These are phyloP conservation scores for Endoconidiophora polonica DNA, from an alignment of 2,329 filamentous ascomycete species.

Conservation along the genomic window DNA sequence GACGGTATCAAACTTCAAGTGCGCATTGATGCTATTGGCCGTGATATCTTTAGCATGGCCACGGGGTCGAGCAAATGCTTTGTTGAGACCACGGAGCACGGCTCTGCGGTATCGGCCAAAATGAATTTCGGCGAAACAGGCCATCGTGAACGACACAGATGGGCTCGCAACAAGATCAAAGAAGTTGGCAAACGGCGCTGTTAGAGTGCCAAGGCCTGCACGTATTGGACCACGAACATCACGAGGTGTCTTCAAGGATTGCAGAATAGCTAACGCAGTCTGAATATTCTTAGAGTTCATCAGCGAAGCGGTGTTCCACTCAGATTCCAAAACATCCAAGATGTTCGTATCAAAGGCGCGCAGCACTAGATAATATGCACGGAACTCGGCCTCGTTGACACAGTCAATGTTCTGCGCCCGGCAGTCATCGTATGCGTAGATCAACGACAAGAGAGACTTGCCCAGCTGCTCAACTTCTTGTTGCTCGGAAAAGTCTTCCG, in stretches of 20 bases:
- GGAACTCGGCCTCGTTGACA: slow-evolving; percentile 48
- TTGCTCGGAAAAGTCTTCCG: slow-evolving; percentile 46
- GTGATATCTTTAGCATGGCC: slow-evolving; percentile 44
- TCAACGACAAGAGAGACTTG: slow-evolving; percentile 47
- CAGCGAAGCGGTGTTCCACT: slow-evolving; percentile 40
- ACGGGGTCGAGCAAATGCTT: slow-evolving; percentile 37
- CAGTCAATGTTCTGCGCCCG: slow-evolving; percentile 39
- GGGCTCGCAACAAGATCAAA: slow-evolving; percentile 42
- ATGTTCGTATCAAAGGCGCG: slow-evolving; percentile 43
- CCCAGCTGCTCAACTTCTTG: slow-evolving; percentile 52
- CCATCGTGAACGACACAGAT: slow-evolving; percentile 50
- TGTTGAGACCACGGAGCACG: slow-evolving; percentile 37
- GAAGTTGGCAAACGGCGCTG: slow-evolving; percentile 31
- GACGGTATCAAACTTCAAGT: slow-evolving; percentile 50
- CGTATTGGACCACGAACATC: slow-evolving; percentile 40
- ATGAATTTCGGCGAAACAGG: slow-evolving; percentile 51
- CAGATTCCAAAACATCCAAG: slow-evolving; percentile 33
- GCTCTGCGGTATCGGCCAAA: slow-evolving; percentile 44
- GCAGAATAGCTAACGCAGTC: slow-evolving; percentile 42
- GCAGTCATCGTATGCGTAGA: slow-evolving; percentile 51
- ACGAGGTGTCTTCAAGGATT: slow-evolving; percentile 41
- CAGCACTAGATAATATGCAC: slow-evolving; percentile 47
- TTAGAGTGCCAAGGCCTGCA: slow-evolving; percentile 19
- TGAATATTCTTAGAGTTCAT: slow-evolving; percentile 39
- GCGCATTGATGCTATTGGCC: slow-evolving; percentile 35